These are phyloP conservation scores for Phalaenopsis hybrid DNA, from an alignment of 116 monocot species.

Conservation along the genomic window DNA sequence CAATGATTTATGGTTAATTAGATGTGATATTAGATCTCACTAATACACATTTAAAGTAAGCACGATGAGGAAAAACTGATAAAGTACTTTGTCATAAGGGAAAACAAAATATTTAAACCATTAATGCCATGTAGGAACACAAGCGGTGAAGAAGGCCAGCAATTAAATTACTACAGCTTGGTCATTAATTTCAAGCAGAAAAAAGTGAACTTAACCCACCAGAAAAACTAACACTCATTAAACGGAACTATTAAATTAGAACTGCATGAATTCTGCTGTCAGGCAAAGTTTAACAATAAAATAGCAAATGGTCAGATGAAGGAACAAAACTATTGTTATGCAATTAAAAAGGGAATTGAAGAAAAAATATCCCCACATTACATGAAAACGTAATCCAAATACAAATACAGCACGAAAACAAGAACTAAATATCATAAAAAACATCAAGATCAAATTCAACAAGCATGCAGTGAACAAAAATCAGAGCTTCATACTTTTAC, in stretches of 20 bases:
- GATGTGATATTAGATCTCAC: neutral
- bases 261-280: neutral
- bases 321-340: neutral
- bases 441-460: neutral
- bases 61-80: neutral
- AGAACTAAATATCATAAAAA: neutral
- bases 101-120: neutral
- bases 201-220: neutral
- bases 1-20: neutral
- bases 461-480: neutral
- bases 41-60: neutral
- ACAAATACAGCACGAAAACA: neutral
- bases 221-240: constrained; percentile 1
- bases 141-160: neutral
- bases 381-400: neutral
- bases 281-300: neutral
- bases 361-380: no score
- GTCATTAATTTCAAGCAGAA: neutral
- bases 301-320: neutral
- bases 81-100: neutral
- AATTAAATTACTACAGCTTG: neutral
- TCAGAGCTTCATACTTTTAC: neutral
- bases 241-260: neutral
- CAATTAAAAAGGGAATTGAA: no score
- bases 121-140: neutral